These are phyloP conservation scores for Colletotrichum ledebouriae DNA, from an alignment of 2,329 filamentous ascomycete genomes.

Conservation along the genomic window DNA sequence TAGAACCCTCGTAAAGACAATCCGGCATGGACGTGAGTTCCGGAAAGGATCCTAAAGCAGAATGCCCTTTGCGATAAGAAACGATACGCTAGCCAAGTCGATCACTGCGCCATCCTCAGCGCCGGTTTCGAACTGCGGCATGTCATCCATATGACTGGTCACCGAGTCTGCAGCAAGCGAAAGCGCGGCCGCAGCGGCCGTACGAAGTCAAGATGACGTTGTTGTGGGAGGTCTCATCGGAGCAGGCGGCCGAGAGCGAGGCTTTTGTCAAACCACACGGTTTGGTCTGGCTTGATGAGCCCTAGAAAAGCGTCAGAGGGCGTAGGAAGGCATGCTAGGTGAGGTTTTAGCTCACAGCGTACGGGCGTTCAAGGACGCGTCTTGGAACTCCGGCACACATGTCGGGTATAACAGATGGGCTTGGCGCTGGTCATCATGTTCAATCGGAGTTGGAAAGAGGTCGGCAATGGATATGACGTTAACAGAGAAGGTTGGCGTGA, in stretches of 20 bases:
- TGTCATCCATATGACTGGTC: neutral
- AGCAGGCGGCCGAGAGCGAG: neutral
- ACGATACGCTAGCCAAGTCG: neutral
- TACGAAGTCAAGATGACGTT: neutral
- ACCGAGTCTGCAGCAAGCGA: neutral
- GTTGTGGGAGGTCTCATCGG: neutral
- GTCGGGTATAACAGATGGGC: neutral
- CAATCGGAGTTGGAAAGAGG: neutral
- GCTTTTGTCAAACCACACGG: neutral
- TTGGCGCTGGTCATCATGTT: conserved; percentile 1
- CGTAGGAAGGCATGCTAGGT: conserved; percentile 2
- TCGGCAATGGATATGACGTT: neutral
- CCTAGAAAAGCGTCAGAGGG: neutral
- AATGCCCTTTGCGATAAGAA: neutral
- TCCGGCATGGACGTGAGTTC: neutral
- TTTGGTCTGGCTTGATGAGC: neutral
- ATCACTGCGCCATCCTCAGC: neutral
- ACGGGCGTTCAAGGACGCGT: neutral
- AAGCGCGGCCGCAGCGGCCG: neutral
- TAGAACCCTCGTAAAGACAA: neutral
- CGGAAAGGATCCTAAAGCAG: neutral
- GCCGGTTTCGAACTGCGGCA: neutral
- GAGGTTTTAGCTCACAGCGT: neutral
- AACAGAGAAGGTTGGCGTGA: neutral
- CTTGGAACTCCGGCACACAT: neutral